phyloP scores from a whole-genome alignment of 345 rosid genomes.

The sweet orange (Citrus sinensis) region DNA sequence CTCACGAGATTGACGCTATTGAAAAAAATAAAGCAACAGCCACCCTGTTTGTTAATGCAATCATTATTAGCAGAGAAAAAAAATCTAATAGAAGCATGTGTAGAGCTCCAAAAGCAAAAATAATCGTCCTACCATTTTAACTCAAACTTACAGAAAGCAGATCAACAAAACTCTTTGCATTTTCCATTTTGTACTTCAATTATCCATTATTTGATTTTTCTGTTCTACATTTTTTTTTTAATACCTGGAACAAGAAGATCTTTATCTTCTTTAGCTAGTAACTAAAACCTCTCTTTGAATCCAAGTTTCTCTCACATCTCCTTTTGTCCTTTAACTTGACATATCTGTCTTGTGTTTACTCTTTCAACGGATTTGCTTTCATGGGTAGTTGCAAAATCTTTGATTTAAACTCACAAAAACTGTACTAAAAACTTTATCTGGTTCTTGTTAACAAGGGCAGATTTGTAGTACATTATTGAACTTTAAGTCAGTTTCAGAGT shows the following conservation, averaged over 20 bases:
- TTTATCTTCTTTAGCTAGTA: background rate
- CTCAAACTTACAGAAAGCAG: background rate
- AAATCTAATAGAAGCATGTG: background rate
- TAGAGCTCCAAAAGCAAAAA: background rate
- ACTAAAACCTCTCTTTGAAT: conserved; percentile 68
- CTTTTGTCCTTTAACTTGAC: conserved; percentile 11
- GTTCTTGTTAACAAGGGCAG: background rate
- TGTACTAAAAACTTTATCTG: conserved; percentile 21
- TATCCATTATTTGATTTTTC: background rate
- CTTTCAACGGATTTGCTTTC: conserved; percentile 37
- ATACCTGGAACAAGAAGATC: background rate
- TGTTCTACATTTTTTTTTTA: too few relatives aligned
- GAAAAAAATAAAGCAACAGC: background rate
- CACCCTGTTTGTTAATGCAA: background rate
- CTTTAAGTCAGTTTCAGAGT: conserved; percentile 19
- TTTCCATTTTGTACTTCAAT: background rate
- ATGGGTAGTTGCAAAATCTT: conserved; percentile 53
- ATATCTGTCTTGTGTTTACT: conserved; percentile 12
- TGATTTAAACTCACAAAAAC: conserved; percentile 27
- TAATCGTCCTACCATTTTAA: too few relatives aligned
- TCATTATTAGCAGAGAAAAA: background rate
- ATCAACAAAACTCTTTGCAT: background rate
- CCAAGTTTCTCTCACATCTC: conserved; percentile 48
- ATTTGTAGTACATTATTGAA: conserved; percentile 15
- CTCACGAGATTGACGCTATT: background rate